A percentile compares a stretch with the other conserved stretches of the same genome.
phyloP scores from a whole-genome alignment of 495 filamentous ascomycete genomes.

The Lasiosphaeria ovina region DNA sequence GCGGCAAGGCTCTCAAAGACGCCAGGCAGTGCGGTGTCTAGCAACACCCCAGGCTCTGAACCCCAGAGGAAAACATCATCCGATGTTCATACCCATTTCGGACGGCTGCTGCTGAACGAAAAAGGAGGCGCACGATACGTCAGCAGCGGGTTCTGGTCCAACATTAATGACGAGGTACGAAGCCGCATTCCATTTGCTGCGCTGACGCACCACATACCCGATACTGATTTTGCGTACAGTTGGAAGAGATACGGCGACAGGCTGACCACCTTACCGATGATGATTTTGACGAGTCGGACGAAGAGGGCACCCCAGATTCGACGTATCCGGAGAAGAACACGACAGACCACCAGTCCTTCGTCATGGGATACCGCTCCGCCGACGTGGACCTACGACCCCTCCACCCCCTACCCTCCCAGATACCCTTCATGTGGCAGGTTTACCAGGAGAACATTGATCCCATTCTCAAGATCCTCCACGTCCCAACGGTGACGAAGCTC shows the following conservation, averaged over 20 bases:
- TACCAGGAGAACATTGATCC: slow-evolving; percentile 72
- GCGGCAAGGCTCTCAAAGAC: slow-evolving; percentile 5
- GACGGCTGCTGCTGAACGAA: slow-evolving; percentile 79
- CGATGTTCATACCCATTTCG: slow-evolving; percentile 66
- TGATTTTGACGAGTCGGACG: slow-evolving; percentile 54
- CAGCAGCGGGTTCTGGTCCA: slow-evolving; percentile 87
- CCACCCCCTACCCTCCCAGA: slow-evolving; percentile 59
- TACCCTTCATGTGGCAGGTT: slow-evolving; percentile 65
- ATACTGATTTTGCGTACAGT: slow-evolving; percentile 34
- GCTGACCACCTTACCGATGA: slow-evolving; percentile 68
- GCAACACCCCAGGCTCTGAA: slow-evolving; percentile 12
- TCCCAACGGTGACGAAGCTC: slow-evolving; percentile 53
- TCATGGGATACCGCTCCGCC: slow-evolving; percentile 67
- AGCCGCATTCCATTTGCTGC: too few relatives aligned
- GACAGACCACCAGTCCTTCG: slow-evolving; percentile 64
- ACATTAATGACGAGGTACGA: slow-evolving; percentile 71
- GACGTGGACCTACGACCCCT: slow-evolving; percentile 46
- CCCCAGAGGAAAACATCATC: slow-evolving; percentile 28
- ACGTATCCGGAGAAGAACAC: slow-evolving; percentile 29
- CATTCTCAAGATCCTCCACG: slow-evolving; percentile 66
- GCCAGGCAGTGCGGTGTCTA: slow-evolving; percentile 15
- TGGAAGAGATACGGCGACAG: slow-evolving; percentile 70
- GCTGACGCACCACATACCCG: slow-evolving; percentile 12
- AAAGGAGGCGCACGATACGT: slow-evolving; percentile 78
- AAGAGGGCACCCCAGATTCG: slow-evolving; percentile 52